phyloP scores from a whole-genome alignment of 768 basidiomycete genomes.

The Suillus subalutaceus region DNA sequence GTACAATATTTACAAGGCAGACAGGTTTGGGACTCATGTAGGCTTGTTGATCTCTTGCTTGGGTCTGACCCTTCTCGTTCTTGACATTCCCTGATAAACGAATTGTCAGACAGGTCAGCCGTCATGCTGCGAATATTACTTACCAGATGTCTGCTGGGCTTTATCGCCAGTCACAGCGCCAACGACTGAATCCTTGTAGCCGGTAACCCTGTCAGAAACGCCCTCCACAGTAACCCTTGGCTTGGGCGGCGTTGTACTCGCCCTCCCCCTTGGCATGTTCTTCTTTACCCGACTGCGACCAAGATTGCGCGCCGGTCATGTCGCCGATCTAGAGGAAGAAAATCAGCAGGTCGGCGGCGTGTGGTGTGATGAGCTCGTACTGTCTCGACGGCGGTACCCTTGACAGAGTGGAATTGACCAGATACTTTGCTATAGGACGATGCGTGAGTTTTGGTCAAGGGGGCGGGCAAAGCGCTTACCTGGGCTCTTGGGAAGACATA shows the following conservation, averaged over 20 bases:
- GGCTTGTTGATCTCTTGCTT: conserved; percentile 58
- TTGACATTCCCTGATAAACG: conserved; percentile 47
- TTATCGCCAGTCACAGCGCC: conserved; percentile 62
- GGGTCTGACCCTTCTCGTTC: conserved; percentile 56
- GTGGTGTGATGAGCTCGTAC: conserved; percentile 22
- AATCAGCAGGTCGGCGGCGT: background rate
- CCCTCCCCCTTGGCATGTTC: conserved; percentile 53
- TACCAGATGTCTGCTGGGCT: conserved; percentile 51
- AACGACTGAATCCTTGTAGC: conserved; percentile 56
- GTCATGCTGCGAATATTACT: background rate
- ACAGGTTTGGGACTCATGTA: background rate
- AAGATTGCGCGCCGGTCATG: conserved; percentile 42
- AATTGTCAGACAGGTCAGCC: background rate
- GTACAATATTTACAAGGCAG: background rate
- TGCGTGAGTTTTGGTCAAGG: background rate
- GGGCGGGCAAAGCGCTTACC: conserved; percentile 20
- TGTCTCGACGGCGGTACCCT: conserved; percentile 38
- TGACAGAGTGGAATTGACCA: conserved; percentile 41
- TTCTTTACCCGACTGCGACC: conserved; percentile 49
- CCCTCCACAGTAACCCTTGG: conserved; percentile 57
- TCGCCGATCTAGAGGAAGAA: conserved; percentile 41
- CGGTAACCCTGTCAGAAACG: conserved; percentile 43
- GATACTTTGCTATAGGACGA: conserved; percentile 32
- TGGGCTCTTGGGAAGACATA: conserved; percentile 27
- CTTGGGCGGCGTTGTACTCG: conserved; percentile 49